Base-by-base conservation (phyloP, 257 asterid genomes). In the Echites panduratus region DNA sequence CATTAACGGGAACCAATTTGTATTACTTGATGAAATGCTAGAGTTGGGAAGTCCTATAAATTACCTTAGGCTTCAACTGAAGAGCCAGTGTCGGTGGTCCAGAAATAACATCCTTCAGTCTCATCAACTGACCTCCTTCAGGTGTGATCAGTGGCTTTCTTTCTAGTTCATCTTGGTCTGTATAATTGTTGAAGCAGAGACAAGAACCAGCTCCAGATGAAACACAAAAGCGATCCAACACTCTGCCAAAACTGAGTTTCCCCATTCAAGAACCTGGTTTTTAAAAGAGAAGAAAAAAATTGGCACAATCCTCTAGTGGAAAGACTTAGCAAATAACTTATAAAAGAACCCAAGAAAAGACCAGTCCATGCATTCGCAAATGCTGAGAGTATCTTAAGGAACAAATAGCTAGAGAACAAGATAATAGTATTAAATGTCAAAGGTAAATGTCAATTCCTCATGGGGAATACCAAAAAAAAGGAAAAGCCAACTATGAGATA, bases 11-110 rank as follows among this genome's bases (percentile, higher is more conserved):
- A n/a, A n/a, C n/a, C n/a, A n/a, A n/a, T n/a, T n/a, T n/a, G n/a
- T n/a, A 29, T 32, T 16, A 3, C 20, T 45, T 32, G 20, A 61
- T 9, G 26, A 32, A 48, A 22, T 6, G 20, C 7, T 8, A 10
- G 52, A 13, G 35, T n/a, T 29, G 45, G 35, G 49, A 12, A 40
- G 43, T 40, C 43, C 6, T 40, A n/a, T n/a, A n/a, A n/a, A 40
- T 40, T 69, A 85, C 89, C 89, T 85, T 81, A 38, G 89, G 87
- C 78, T 83, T 85, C 76, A 85, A 76, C 12, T 83, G 89, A 63
- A 81, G 78, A 61, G 87, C 84, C 45, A 85, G 68, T 13, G 89
- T 80, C n/a, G 79, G 87, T 11, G 87, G 84, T 69, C 77, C 80
- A 35, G 85, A 79, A 64, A 85, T 69, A 12, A 75, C 75, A 83